These are phyloP conservation scores for Sclerotinia trifoliorum DNA, from an alignment of 2,329 filamentous ascomycete genomes.

Conservation along the genomic window DNA sequence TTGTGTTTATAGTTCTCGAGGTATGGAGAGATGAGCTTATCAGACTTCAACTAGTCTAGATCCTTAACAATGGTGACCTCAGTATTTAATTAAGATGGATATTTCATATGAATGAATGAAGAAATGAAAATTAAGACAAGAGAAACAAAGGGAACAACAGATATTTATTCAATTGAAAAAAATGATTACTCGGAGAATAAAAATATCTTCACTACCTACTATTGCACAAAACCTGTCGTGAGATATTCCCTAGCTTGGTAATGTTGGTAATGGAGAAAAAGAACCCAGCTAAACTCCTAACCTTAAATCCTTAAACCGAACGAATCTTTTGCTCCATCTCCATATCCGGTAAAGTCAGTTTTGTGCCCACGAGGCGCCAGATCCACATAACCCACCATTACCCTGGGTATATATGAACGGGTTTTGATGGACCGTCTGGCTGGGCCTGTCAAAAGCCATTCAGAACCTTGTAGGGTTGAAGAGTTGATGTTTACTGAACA, in stretches of 20 bases:
- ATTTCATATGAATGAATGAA: not conserved
- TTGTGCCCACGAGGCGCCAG: too few relatives aligned
- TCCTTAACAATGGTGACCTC: not conserved
- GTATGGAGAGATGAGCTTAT: conserved; percentile 6
- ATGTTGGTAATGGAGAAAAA: not conserved
- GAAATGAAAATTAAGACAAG: not conserved
- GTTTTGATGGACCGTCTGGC: too few relatives aligned
- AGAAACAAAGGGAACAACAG: not conserved
- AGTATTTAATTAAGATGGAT: not conserved
- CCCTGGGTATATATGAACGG: too few relatives aligned
- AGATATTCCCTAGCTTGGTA: not conserved
- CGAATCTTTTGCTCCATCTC: too few relatives aligned
- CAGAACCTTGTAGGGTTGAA: too few relatives aligned
- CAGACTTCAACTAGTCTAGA: not conserved
- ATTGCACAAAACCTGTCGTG: not conserved
- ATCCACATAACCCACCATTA: too few relatives aligned
- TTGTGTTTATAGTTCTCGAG: conserved; percentile 1
- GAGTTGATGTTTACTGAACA: too few relatives aligned
- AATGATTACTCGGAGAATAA: not conserved
- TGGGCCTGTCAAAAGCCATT: too few relatives aligned
- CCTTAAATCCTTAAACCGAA: not conserved
- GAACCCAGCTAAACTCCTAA: not conserved
- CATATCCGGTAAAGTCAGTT: too few relatives aligned
- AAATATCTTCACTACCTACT: not conserved
- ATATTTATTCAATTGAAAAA: conserved; percentile 1